Evolutionary conservation across 164 flowering plant species (phyloP).

Genomic region (Echeveria elegans): DNA sequence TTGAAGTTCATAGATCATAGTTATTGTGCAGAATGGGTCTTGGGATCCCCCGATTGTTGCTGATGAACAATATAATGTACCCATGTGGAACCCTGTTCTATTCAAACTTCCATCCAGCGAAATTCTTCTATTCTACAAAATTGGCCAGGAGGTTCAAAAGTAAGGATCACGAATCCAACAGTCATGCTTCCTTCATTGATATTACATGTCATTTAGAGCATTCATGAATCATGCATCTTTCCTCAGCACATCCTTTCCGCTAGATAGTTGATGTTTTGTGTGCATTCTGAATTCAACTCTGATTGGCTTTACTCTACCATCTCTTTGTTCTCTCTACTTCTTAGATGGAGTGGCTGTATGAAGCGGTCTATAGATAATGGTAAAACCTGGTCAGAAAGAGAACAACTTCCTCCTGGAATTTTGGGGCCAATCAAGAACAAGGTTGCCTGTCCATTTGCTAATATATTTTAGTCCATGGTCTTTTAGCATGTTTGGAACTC

Average conservation of each 20-base stretch:
- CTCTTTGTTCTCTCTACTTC: background rate
- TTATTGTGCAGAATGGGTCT: constrained; percentile 50
- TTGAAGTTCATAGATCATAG: constrained; percentile 4
- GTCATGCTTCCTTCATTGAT: background rate
- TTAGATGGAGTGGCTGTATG: constrained; percentile 94
- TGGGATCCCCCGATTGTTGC: constrained; percentile 61
- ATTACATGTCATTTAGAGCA: background rate
- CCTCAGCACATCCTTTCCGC: background rate
- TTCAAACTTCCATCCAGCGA: constrained; percentile 68
- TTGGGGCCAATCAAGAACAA: constrained; percentile 70
- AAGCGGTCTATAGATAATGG: constrained; percentile 80
- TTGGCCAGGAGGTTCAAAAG: constrained; percentile 84
- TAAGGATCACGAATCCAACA: constrained; percentile 14
- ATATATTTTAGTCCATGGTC: background rate
- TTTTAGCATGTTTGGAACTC: background rate
- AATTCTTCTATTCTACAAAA: constrained; percentile 74
- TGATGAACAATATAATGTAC: constrained; percentile 63
- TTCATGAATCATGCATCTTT: background rate
- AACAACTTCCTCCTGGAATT: constrained; percentile 96
- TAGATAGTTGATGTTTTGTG: constrained; percentile 4
- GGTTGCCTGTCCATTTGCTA: background rate
- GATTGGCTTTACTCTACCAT: constrained; percentile 2
- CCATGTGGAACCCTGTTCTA: constrained; percentile 95
- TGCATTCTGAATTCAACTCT: background rate
- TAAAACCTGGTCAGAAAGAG: constrained; percentile 67